These are phyloP conservation scores for Radiomyces spectabilis DNA, from an alignment of 192 early-diverging fungal genomes.

Conservation along the genomic window DNA sequence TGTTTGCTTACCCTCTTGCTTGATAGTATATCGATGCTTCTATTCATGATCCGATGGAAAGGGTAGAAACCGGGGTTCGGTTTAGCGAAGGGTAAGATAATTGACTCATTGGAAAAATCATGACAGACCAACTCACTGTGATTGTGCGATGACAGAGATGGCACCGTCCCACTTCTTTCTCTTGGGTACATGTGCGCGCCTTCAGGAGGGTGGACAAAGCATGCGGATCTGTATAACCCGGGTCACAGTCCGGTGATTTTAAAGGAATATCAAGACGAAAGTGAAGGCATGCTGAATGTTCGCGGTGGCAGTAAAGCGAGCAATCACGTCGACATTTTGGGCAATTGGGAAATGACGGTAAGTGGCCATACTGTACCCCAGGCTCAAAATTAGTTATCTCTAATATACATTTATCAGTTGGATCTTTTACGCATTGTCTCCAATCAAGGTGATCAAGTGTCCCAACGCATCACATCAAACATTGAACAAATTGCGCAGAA, in stretches of 20 bases:
- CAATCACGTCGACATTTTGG: constrained; percentile 86
- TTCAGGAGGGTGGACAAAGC: constrained; percentile 66
- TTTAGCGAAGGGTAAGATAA: constrained; percentile 53
- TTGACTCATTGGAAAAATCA: no score
- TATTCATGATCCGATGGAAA: constrained; percentile 43
- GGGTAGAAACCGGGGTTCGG: constrained; percentile 62
- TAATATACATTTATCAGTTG: neutral
- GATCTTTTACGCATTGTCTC: constrained; percentile 26
- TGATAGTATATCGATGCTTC: constrained; percentile 45
- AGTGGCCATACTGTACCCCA: no score
- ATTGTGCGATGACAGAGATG: constrained; percentile 63
- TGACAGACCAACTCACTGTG: no score
- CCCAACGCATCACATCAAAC: constrained; percentile 12
- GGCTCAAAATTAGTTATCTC: no score
- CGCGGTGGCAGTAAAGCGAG: constrained; percentile 69
- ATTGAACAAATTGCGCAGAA: constrained; percentile 7
- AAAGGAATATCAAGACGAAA: constrained; percentile 60
- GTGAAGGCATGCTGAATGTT: constrained; percentile 50
- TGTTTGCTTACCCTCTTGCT: neutral
- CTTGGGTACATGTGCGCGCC: constrained; percentile 82
- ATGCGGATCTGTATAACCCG: constrained; percentile 70
- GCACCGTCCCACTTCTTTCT: constrained; percentile 81
- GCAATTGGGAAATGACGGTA: constrained; percentile 65
- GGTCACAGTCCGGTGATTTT: constrained; percentile 59
- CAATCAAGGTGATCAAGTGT: constrained; percentile 7